Conservation (phyloP, 2,329 filamentous ascomycete genomes). For the Nigrospora osmanthi region DNA sequence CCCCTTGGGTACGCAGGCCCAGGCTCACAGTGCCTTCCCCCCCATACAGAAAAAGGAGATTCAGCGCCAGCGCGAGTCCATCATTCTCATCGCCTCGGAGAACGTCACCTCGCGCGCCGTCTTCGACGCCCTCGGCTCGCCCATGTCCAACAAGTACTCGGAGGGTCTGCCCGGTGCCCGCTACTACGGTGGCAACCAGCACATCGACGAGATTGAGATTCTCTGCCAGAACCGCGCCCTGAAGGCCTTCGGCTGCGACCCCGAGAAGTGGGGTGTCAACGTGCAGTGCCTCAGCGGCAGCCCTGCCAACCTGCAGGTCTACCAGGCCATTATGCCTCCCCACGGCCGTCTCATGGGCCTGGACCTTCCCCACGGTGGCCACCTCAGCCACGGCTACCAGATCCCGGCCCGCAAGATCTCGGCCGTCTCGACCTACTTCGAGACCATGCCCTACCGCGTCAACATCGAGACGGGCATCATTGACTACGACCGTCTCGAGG, state of each 20-base stretch:
- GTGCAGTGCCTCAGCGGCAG: conserved; percentile 90
- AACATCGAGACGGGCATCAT: conserved; percentile 88
- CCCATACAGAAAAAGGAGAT: conserved; percentile 72
- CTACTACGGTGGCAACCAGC: conserved; percentile 99
- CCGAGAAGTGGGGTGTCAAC: conserved; percentile 95
- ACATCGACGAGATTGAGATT: conserved; percentile 93
- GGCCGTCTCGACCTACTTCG: conserved; percentile 96
- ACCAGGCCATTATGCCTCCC: conserved; percentile 92
- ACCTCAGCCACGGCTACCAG: conserved; percentile 96
- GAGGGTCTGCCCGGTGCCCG: conserved; percentile 96
- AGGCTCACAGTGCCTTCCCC: conserved; percentile 21
- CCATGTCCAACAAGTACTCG: conserved; percentile 99
- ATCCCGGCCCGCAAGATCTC: conserved; percentile 96
- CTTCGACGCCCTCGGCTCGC: conserved; percentile 90
- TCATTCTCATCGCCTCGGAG: conserved; percentile 97
- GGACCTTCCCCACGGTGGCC: conserved; percentile 88
- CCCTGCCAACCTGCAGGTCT: conserved; percentile 95
- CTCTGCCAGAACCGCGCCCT: conserved; percentile 93
- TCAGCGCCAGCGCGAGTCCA: conserved; percentile 95
- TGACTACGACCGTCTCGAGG: conserved; percentile 89
- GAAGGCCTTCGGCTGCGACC: conserved; percentile 78
- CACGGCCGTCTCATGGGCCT: conserved; percentile 97
- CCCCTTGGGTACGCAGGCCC: neutral
- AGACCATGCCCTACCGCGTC: conserved; percentile 95
- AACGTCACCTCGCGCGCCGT: conserved; percentile 98